Conservation (phyloP, 163 green algal genomes). For the Chloromonas sp. region DNA sequence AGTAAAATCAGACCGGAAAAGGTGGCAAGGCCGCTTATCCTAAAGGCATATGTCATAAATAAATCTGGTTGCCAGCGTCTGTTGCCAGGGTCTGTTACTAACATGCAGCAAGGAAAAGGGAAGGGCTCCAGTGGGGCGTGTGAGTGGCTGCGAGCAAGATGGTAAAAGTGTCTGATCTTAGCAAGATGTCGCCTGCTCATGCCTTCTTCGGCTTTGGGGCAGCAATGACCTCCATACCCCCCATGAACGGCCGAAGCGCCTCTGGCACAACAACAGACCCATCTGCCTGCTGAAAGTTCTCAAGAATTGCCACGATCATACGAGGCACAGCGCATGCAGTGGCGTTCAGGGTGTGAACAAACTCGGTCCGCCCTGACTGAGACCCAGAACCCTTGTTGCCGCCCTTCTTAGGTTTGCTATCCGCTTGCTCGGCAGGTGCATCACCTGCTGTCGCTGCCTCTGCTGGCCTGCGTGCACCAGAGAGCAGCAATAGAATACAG, state of each 20-base stretch:
- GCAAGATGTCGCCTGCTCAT: no score
- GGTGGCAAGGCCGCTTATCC: no score
- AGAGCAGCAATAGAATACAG: no score
- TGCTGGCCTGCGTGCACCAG: not conserved
- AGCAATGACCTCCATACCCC: constrained; percentile 60
- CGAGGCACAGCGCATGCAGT: constrained; percentile 94
- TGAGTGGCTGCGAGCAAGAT: no score
- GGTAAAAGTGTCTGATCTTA: no score
- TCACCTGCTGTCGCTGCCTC: not conserved
- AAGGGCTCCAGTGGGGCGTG: no score
- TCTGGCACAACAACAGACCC: constrained; percentile 84
- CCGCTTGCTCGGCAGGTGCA: not conserved
- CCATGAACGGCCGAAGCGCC: constrained; percentile 84
- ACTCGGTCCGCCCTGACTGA: constrained; percentile 56
- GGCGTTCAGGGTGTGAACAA: constrained; percentile 97
- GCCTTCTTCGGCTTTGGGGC: constrained; percentile 7
- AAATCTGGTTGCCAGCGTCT: no score
- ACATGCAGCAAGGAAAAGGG: no score
- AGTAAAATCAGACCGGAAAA: no score
- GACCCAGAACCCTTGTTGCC: constrained; percentile 5
- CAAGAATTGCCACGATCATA: constrained; percentile 96
- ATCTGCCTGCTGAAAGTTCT: constrained; percentile 96
- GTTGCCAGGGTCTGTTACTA: no score
- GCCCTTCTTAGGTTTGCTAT: constrained; percentile 28
- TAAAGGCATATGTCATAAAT: no score